Evolutionary conservation across 2,329 filamentous ascomycete species (phyloP), one percentile per base, ranked within the genome.

Genomic region (Fusarium anthophilum): DNA sequence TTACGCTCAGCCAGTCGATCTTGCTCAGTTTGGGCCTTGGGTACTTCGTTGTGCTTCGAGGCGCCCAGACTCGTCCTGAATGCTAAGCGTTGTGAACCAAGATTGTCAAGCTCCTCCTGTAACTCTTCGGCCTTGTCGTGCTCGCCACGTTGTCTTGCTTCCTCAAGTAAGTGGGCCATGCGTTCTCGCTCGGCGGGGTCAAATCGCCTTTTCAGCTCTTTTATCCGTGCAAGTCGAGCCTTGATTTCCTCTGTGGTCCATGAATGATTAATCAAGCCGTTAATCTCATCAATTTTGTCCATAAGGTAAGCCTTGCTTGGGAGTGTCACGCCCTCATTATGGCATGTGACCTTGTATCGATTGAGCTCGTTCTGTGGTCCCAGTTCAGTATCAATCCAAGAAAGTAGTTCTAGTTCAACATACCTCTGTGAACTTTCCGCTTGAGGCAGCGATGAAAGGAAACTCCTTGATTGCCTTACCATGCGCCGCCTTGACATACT

Each of bases 361-460:
- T 92, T 91, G 83, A 94, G 93, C 81, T 99, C 96, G 58, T 87
- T 85, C 89, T 96, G 61, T 39, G 72, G 15, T 32, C 82, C 66
- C 48, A 24, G 84, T 79, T 70, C 55, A 56, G 62, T 18, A 32
- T 10, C 62, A 12, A 60, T 39, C 28, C 22, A 18, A 24, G 6
- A 39, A n/a, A n/a, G 10, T 24, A 6, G 14, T 13, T 15, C 20
- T 17, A 28, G n/a, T 22, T 41, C 26, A 32, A 68, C 87, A 73
- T 85, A 94, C 93, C 82, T 96, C 94, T n/a, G 93, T 94, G 79
- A 98, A 93, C 47, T 88, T 87, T 56, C 91, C 91, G 81, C 98
- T 95, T 1, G 96, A 98, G 80, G 96, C 95, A 72, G 92, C 92
- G 70, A 96, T 92, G 82, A 98, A 98, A 9, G 95, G 95, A 84